Evolutionary conservation across 768 basidiomycete species (phyloP).

Genomic region (Postia placenta): DNA sequence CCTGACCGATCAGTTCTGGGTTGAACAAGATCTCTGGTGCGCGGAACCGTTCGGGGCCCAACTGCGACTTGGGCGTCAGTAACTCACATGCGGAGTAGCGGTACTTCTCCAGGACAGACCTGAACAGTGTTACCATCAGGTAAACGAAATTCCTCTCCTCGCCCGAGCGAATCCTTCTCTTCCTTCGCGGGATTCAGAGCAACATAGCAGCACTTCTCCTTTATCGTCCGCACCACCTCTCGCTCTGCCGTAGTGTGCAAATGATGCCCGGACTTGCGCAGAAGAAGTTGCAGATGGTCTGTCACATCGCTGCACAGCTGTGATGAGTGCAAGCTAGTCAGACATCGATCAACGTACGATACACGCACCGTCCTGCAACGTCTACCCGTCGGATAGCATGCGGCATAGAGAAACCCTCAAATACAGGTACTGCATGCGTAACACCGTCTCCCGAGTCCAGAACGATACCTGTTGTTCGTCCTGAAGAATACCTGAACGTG

Average conservation of each 20-base stretch:
- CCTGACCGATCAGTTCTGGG: constrained; percentile 92
- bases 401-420: constrained; percentile 99
- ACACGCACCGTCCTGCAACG: constrained; percentile 81
- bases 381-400: constrained; percentile 96
- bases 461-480: constrained; percentile 98
- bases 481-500: constrained; percentile 88
- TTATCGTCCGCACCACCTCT: constrained; percentile 94
- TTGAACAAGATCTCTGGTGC: constrained; percentile 98
- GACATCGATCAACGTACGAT: not conserved
- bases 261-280: constrained; percentile 92
- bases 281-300: constrained; percentile 88
- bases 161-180: constrained; percentile 81
- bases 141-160: constrained; percentile 82
- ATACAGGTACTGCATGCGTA: constrained; percentile 97
- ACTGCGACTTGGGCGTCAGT: constrained; percentile 37
- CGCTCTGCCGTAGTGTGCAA: constrained; percentile 95
- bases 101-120: too few relatives aligned
- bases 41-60: constrained; percentile 91
- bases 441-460: constrained; percentile 98
- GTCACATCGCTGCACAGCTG: constrained; percentile 75
- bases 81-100: constrained; percentile 1
- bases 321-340: not conserved
- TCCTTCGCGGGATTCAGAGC: constrained; percentile 91
- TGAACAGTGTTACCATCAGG: constrained; percentile 94
- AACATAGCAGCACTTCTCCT: constrained; percentile 97